Conservation (phyloP, 2,329 filamentous ascomycete species). For the Didymella keratinophila region DNA sequence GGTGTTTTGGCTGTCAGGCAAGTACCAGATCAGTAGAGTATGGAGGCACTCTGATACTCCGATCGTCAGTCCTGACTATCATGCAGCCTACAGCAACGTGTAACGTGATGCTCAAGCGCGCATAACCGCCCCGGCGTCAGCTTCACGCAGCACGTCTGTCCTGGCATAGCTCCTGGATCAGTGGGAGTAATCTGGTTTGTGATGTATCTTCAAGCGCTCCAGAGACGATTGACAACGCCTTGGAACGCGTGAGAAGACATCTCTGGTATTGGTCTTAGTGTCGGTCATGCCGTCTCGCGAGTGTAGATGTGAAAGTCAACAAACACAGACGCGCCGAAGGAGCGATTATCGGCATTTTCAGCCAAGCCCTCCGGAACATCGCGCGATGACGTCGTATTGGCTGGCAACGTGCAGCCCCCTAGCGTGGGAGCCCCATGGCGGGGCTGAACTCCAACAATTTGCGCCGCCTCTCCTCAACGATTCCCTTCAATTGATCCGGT, state of each 20-base stretch:
- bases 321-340: slow-evolving; percentile 6
- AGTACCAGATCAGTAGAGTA: background rate
- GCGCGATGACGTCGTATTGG: slow-evolving; percentile 3
- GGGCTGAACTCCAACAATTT: slow-evolving; percentile 13
- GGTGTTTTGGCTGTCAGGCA: background rate
- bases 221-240: background rate
- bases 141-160: background rate
- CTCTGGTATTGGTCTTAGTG: background rate
- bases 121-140: background rate
- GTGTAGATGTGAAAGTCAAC: slow-evolving; percentile 1
- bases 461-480: slow-evolving; percentile 1
- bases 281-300: background rate
- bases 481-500: slow-evolving; percentile 1
- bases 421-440: slow-evolving; percentile 6
- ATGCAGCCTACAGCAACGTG: background rate
- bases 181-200: background rate
- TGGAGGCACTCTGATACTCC: too few relatives aligned
- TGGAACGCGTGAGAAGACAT: background rate
- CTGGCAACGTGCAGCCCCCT: background rate
- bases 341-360: background rate
- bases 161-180: background rate
- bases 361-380: slow-evolving; percentile 4
- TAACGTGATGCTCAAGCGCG: background rate
- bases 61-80: background rate
- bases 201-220: background rate